A percentile compares a stretch with the other conserved stretches of the same genome.
Conservation (phyloP, 148 eudicot genomes). For the Rhododendron williamsianum region DNA sequence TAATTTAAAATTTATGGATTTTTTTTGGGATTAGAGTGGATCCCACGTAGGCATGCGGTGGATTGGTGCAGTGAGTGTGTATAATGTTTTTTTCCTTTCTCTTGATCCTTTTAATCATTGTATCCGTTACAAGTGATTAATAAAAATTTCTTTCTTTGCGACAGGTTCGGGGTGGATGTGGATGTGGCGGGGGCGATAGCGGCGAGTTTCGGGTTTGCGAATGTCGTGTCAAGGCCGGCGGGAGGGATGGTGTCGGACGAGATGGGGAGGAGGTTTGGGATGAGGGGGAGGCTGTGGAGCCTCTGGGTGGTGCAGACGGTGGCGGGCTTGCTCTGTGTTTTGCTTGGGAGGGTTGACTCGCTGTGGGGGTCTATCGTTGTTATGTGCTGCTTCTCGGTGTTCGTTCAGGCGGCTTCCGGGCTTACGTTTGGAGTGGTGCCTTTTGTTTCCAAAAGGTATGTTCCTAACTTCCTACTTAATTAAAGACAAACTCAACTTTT, state of each 20-base stretch:
- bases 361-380: constrained; percentile 34
- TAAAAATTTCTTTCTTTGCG: constrained; percentile 7
- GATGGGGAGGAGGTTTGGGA: constrained; percentile 42
- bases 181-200: constrained; percentile 44
- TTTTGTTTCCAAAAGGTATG: constrained; percentile 49
- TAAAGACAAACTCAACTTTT: not conserved
- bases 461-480: no score
- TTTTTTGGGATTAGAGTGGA: no score
- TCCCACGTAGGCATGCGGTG: no score
- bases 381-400: constrained; percentile 38
- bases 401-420: constrained; percentile 53
- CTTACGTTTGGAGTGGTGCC: constrained; percentile 53
- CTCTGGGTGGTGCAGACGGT: constrained; percentile 42
- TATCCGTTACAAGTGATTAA: no score
- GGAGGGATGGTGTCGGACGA: constrained; percentile 49
- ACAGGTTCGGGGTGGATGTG: constrained; percentile 32
- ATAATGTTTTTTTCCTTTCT: no score
- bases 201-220: constrained; percentile 51
- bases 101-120: no score
- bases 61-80: no score
- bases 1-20: no score
- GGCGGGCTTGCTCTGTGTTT: constrained; percentile 41
- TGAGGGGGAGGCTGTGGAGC: constrained; percentile 59
- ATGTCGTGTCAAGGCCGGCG: constrained; percentile 35
- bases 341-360: constrained; percentile 32